phyloP scores from a whole-genome alignment of 345 rosid genomes.

The Pugionium cornutum region DNA sequence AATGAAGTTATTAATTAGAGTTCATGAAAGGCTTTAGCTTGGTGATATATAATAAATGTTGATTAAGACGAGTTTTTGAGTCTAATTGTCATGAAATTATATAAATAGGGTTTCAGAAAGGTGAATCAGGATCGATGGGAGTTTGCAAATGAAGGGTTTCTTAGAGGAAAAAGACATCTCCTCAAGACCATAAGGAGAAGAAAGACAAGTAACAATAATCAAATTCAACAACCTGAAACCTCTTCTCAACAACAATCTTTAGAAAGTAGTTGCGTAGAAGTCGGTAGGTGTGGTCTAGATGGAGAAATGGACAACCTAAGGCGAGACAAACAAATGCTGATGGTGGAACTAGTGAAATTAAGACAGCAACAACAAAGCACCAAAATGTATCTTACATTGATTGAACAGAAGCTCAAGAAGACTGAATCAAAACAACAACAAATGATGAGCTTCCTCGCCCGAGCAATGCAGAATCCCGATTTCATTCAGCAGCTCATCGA shows the following conservation, averaged over 20 bases:
- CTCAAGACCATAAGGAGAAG: conserved; percentile 64
- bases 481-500: conserved; percentile 57
- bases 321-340: conserved; percentile 65
- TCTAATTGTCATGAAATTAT: conserved; percentile 31
- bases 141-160: conserved; percentile 73
- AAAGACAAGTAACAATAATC: conserved; percentile 40
- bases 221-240: conserved; percentile 28
- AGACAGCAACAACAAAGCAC: conserved; percentile 66
- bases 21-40: conserved; percentile 1
- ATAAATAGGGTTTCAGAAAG: conserved; percentile 81
- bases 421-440: conserved; percentile 67
- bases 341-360: conserved; percentile 62
- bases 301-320: conserved; percentile 57
- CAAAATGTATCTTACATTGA: conserved; percentile 47
- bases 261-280: conserved; percentile 62
- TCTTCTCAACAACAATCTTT: conserved; percentile 49
- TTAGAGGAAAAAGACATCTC: conserved; percentile 70
- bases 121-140: conserved; percentile 97
- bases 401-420: conserved; percentile 58
- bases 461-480: conserved; percentile 65
- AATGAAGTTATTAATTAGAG: not conserved
- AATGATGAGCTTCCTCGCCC: conserved; percentile 74
- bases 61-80: conserved; percentile 25
- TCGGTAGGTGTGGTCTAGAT: conserved; percentile 62
- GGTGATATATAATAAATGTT: not conserved